Conservation (phyloP, 2,329 filamentous ascomycete genomes). For the Apiospora hydei region DNA sequence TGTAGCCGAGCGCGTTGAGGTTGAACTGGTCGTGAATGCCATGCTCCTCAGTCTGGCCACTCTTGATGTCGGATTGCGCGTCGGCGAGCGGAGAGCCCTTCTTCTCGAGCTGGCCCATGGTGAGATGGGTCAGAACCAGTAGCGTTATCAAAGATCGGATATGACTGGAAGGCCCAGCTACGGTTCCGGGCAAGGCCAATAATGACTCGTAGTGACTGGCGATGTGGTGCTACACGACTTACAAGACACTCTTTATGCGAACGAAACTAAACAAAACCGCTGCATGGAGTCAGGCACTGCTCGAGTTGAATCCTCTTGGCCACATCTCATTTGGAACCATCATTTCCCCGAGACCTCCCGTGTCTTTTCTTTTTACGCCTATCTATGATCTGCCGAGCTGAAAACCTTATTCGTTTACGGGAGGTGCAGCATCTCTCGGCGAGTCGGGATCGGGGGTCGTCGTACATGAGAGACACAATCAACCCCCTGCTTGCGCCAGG, state of each 20-base stretch:
- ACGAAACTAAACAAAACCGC: background rate
- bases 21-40: conserved; percentile 27
- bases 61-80: conserved; percentile 6
- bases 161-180: background rate
- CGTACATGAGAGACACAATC: background rate
- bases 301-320: background rate
- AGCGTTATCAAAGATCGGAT: background rate
- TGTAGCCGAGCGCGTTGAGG: conserved; percentile 59
- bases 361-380: background rate
- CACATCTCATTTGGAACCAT: background rate
- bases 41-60: conserved; percentile 1
- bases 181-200: background rate
- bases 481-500: background rate
- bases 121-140: background rate
- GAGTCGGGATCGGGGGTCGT: background rate
- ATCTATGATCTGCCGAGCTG: conserved; percentile 5
- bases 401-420: background rate
- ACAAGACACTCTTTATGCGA: background rate
- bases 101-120: conserved; percentile 16
- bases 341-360: no score
- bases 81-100: background rate
- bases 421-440: background rate
- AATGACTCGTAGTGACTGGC: background rate
- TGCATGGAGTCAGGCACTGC: background rate
- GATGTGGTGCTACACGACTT: background rate